Percentiles rank a stretch among this genome's conserved stretches.
Conservation (phyloP, 805 yeast species). For the Candida corydali region DNA sequence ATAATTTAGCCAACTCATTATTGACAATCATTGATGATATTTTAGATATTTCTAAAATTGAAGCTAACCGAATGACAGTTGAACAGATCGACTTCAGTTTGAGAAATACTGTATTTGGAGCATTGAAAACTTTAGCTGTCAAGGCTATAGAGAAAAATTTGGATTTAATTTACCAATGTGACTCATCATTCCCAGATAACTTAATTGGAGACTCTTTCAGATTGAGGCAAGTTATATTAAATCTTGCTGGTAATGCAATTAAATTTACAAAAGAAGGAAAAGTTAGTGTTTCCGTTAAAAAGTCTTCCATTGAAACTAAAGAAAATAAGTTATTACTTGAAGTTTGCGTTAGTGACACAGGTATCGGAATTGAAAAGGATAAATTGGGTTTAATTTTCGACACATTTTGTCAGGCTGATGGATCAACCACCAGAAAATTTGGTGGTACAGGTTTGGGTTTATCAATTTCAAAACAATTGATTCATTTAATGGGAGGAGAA, state of each 20-base stretch:
- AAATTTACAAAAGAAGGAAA: constrained; percentile 82
- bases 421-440: constrained; percentile 86
- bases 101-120: constrained; percentile 86
- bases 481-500: constrained; percentile 90
- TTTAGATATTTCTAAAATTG: constrained; percentile 88
- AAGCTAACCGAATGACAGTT: constrained; percentile 89
- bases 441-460: constrained; percentile 92
- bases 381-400: constrained; percentile 82
- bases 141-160: constrained; percentile 84
- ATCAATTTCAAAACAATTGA: constrained; percentile 81
- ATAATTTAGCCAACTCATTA: constrained; percentile 79
- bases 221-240: constrained; percentile 79
- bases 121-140: constrained; percentile 82
- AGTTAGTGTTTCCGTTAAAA: constrained; percentile 70
- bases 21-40: constrained; percentile 87
- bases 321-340: constrained; percentile 48
- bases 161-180: constrained; percentile 76
- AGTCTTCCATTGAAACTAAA: constrained; percentile 36
- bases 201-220: constrained; percentile 87
- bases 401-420: constrained; percentile 91
- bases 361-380: constrained; percentile 85
- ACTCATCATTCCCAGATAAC: constrained; percentile 82
- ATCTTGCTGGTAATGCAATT: constrained; percentile 85
- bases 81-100: constrained; percentile 84
- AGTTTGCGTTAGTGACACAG: constrained; percentile 86